Percentiles rank a stretch among this genome's conserved stretches.
Evolutionary conservation across 2,329 filamentous ascomycete species (phyloP).

Genomic region (Ophiocordyceps camponoti-saundersi): DNA sequence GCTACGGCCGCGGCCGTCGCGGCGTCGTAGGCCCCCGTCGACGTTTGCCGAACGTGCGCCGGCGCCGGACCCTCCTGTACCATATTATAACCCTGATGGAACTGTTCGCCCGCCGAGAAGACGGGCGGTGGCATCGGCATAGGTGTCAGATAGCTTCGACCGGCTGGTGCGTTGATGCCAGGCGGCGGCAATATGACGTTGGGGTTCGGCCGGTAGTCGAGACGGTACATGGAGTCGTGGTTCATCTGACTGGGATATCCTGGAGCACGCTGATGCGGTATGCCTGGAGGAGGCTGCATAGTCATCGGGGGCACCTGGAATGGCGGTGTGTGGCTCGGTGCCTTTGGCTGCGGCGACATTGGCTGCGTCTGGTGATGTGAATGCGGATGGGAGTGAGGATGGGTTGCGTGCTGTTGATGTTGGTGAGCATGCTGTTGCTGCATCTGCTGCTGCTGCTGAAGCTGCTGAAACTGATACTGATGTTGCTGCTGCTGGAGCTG

Average conservation of each 20-base stretch:
- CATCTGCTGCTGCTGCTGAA: background rate
- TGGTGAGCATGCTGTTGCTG: background rate
- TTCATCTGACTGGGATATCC: slow-evolving; percentile 42
- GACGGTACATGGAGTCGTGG: slow-evolving; percentile 30
- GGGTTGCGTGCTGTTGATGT: background rate
- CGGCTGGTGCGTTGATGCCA: slow-evolving; percentile 27
- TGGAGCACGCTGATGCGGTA: slow-evolving; percentile 20
- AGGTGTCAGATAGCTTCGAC: slow-evolving; percentile 23
- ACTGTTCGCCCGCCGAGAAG: slow-evolving; percentile 15
- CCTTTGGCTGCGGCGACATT: slow-evolving; percentile 39
- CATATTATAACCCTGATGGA: slow-evolving; percentile 14
- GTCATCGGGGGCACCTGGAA: slow-evolving; percentile 37
- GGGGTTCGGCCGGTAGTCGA: slow-evolving; percentile 26
- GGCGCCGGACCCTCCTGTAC: slow-evolving; percentile 15
- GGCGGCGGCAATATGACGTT: slow-evolving; percentile 32
- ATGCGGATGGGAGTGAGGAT: background rate
- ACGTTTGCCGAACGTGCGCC: slow-evolving; percentile 60
- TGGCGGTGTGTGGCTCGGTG: slow-evolving; percentile 24
- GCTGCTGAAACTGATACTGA: background rate
- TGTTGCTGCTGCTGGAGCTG: slow-evolving; percentile 2
- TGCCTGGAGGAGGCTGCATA: slow-evolving; percentile 28
- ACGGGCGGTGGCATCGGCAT: slow-evolving; percentile 19
- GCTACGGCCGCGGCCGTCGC: background rate
- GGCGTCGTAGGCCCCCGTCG: slow-evolving; percentile 52
- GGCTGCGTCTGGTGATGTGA: slow-evolving; percentile 14